phyloP scores from a whole-genome alignment of 768 basidiomycete genomes.

The Rhizopogon salebrosus region DNA sequence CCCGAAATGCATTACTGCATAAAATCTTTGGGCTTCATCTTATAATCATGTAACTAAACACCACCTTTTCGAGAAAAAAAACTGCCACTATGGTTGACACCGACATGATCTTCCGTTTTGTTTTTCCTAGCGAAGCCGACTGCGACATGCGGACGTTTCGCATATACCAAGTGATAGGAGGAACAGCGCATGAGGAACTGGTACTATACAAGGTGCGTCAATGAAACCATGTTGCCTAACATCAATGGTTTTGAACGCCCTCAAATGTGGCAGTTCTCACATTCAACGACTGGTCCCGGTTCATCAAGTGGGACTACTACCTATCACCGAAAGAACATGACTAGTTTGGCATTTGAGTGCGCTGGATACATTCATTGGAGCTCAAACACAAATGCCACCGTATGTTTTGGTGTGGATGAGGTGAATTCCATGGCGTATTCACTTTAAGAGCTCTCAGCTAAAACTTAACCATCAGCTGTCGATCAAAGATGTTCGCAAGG shows the following conservation, averaged over 20 bases:
- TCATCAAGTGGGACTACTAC: conserved; percentile 37
- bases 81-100: conserved; percentile 22
- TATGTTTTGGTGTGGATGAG: conserved; percentile 46
- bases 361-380: conserved; percentile 53
- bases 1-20: conserved; percentile 5
- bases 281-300: conserved; percentile 41
- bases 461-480: conserved; percentile 24
- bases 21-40: background rate
- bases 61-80: too few species aligned
- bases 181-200: conserved; percentile 17
- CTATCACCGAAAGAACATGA: conserved; percentile 43
- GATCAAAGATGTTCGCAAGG: conserved; percentile 43
- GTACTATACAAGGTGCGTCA: conserved; percentile 40
- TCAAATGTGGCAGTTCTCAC: conserved; percentile 30
- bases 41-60: background rate
- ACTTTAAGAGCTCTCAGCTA: background rate
- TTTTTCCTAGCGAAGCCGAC: conserved; percentile 22
- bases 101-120: conserved; percentile 36
- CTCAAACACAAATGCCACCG: conserved; percentile 36
- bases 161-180: conserved; percentile 30
- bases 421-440: conserved; percentile 18
- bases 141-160: conserved; percentile 42
- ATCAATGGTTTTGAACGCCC: background rate
- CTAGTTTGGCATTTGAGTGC: conserved; percentile 40
- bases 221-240: background rate